A percentile compares a stretch with the other conserved stretches of the same genome.
phyloP scores from a whole-genome alignment of 2,329 filamentous ascomycete species.

The Ophioceras dolichostomum region DNA sequence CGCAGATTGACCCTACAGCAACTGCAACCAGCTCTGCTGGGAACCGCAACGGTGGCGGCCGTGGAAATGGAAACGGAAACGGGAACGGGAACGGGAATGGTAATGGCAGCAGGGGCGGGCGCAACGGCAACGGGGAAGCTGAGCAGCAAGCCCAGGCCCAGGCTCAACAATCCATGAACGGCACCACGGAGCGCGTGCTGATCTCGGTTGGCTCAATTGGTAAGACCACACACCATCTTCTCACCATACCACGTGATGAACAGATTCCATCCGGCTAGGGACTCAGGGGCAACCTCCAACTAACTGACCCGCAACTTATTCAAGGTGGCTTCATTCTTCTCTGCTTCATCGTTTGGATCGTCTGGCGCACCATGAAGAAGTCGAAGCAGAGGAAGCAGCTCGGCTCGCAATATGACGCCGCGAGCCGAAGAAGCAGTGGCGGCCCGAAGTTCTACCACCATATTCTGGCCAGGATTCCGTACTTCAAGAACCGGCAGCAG shows the following conservation, averaged over 20 bases:
- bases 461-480: slow-evolving; percentile 20
- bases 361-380: slow-evolving; percentile 25
- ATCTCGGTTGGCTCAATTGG: slow-evolving; percentile 22
- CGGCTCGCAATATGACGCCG: neutral
- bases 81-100: slow-evolving; percentile 4
- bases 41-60: neutral
- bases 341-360: slow-evolving; percentile 30
- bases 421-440: slow-evolving; percentile 1
- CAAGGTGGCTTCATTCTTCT: slow-evolving; percentile 33
- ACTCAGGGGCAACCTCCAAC: no score
- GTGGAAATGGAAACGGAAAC: slow-evolving; percentile 2
- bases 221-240: no score
- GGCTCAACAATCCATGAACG: slow-evolving; percentile 9
- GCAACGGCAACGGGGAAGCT: slow-evolving; percentile 3
- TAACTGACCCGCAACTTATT: no score
- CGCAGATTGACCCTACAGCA: no score
- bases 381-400: slow-evolving; percentile 13
- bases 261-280: no score
- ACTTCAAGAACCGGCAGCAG: slow-evolving; percentile 14
- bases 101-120: neutral
- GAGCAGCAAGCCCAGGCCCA: slow-evolving; percentile 1
- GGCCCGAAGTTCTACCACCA: slow-evolving; percentile 4
- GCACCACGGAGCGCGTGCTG: slow-evolving; percentile 15
- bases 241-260: no score
- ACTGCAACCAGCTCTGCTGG: neutral